These are phyloP conservation scores for Trichoderma guizhouense DNA, from an alignment of 2,329 filamentous ascomycete species.

Conservation along the genomic window DNA sequence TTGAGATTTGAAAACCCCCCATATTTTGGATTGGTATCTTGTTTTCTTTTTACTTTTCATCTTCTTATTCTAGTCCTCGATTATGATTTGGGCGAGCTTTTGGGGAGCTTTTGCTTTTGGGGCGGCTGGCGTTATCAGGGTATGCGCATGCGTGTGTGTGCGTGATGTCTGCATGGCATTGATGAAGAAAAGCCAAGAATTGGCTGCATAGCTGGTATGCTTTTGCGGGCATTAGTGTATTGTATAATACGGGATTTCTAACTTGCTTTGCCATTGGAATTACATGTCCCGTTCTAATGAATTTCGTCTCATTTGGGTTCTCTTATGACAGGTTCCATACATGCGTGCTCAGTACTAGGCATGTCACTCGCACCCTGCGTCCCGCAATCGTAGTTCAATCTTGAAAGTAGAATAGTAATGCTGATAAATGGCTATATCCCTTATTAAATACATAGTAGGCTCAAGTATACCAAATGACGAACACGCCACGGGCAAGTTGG, in stretches of 20 bases:
- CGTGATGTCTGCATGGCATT: not conserved
- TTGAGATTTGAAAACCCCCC: not conserved
- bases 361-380: not conserved
- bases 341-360: not conserved
- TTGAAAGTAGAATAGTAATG: not conserved
- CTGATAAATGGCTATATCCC: not conserved
- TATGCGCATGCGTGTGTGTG: not conserved
- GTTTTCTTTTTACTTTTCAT: not conserved
- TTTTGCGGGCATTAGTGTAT: not conserved
- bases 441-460: constrained; percentile 4
- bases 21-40: not conserved
- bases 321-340: not conserved
- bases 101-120: not conserved
- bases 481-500: constrained; percentile 1
- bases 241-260: not conserved
- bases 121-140: not conserved
- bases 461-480: not conserved
- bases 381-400: not conserved
- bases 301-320: not conserved
- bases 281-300: not conserved
- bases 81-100: not conserved
- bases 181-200: not conserved
- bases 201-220: constrained; percentile 4
- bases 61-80: not conserved
- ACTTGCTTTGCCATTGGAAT: not conserved